Evolutionary conservation across 148 eudicot species (phyloP), one percentile per base, ranked within the genome.

Genomic region (Tetragonia tetragonoides): DNA sequence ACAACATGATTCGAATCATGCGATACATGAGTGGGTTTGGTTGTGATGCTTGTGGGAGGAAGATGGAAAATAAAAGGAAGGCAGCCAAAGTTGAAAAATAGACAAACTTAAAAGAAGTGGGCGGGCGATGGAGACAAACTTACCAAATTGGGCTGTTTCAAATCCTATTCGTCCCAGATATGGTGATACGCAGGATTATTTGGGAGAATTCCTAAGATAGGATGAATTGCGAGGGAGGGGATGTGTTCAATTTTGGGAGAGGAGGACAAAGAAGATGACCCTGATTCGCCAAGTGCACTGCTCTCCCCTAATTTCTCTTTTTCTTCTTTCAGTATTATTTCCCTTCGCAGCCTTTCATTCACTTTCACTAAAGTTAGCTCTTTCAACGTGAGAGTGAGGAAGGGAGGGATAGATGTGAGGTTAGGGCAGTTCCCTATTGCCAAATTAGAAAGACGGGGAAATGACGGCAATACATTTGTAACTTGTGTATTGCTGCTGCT

Each of bases 321-420:
- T 28, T 28, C 34, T 28, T 0, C 0, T 28, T 28, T 28, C 1
- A 28, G 34, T 28, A 28, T 28, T 28, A 28, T 28, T 28, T 28
- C 34, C 34, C 34, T 28, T 28, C 34, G 34, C 34, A 28, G 34
- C 34, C 34, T 24, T 18, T 61, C 10, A 37, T 77, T 66, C 18
- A 72, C n/a, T 3, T 21, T 21, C 0, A 4, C 20, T 76, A 77
- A 65, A 41, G 23, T 16, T 44, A 81, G 39, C 12, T 41, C 15
- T 23, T 72, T 54, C 62, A 72, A 56, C 6, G 18, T 42, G 28
- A 77, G 73, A 57, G 18, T 42, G 28, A 77, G 73, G 46, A 73
- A 65, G 10, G 59, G 73, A 72, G 80, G 80, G 47, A 81, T 65
- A 17, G 47, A 24, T 57, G 12, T 18, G 63, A 81, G 44, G 6